These are phyloP conservation scores for Blastobotrys petasosporus DNA, from an alignment of 1,139 yeast genomes.

Conservation along the genomic window DNA sequence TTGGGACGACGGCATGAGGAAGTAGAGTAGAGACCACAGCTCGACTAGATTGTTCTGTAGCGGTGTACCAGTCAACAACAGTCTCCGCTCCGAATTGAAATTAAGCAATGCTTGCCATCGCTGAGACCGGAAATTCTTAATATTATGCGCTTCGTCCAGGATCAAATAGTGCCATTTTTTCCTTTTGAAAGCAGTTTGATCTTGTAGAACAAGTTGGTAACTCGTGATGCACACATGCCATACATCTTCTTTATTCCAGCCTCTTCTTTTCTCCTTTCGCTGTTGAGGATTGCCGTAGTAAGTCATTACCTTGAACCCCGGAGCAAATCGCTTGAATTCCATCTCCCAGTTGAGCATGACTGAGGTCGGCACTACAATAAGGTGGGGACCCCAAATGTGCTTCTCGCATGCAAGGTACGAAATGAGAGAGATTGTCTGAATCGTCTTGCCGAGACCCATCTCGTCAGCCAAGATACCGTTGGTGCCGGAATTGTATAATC, in stretches of 20 bases:
- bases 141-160: conserved; percentile 96
- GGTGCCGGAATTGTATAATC: conserved; percentile 83
- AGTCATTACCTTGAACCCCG: conserved; percentile 92
- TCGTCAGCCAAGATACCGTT: conserved; percentile 98
- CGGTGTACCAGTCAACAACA: conserved; percentile 92
- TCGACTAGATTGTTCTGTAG: conserved; percentile 88
- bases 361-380: conserved; percentile 94
- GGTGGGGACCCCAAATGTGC: conserved; percentile 96
- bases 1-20: conserved; percentile 88
- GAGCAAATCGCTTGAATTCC: conserved; percentile 98
- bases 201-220: conserved; percentile 93
- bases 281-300: conserved; percentile 98
- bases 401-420: conserved; percentile 90
- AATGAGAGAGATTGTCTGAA: conserved; percentile 85
- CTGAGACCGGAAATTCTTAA: conserved; percentile 90
- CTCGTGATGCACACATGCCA: conserved; percentile 97
- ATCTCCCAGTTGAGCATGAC: conserved; percentile 99
- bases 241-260: conserved; percentile 95
- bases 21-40: conserved; percentile 87
- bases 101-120: conserved; percentile 95
- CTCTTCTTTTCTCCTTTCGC: conserved; percentile 89
- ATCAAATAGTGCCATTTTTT: conserved; percentile 96
- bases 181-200: conserved; percentile 87
- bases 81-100: conserved; percentile 84
- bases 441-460: conserved; percentile 97